Percentiles rank a stretch among this genome's conserved stretches.
These are phyloP conservation scores for Daedaleopsis sinensis DNA, from an alignment of 768 basidiomycete species.

Conservation along the genomic window DNA sequence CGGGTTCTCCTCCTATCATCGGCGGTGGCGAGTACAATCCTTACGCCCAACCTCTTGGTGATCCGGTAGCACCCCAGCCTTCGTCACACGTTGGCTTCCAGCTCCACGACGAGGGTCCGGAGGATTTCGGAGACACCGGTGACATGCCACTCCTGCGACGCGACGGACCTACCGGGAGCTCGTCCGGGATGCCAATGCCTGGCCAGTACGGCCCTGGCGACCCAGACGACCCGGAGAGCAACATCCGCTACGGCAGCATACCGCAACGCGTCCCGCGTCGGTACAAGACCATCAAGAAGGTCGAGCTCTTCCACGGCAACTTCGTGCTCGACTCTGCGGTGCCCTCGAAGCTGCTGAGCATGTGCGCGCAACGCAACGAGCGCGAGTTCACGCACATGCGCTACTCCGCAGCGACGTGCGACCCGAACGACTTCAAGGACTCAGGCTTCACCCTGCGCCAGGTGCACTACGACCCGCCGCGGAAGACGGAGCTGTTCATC, in stretches of 20 bases:
- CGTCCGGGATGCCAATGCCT: slow-evolving; percentile 39
- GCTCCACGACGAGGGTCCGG: slow-evolving; percentile 45
- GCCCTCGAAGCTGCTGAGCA: slow-evolving; percentile 86
- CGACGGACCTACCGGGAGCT: slow-evolving; percentile 33
- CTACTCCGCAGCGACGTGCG: slow-evolving; percentile 94
- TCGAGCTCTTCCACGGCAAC: slow-evolving; percentile 93
- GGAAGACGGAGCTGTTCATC: slow-evolving; percentile 93
- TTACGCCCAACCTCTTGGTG: slow-evolving; percentile 13
- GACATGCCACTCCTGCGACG: slow-evolving; percentile 65
- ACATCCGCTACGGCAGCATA: slow-evolving; percentile 87
- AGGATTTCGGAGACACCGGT: slow-evolving; percentile 48
- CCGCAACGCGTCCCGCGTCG: slow-evolving; percentile 88
- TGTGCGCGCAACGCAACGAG: slow-evolving; percentile 75
- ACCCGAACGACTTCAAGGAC: slow-evolving; percentile 89
- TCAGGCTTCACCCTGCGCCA: slow-evolving; percentile 87
- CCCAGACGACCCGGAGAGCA: slow-evolving; percentile 46
- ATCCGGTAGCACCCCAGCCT: slow-evolving; percentile 13
- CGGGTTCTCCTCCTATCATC: neutral
- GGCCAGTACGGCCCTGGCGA: slow-evolving; percentile 45
- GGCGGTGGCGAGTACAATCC: slow-evolving; percentile 24
- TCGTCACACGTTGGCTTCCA: slow-evolving; percentile 36
- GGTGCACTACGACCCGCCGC: slow-evolving; percentile 86
- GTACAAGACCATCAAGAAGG: slow-evolving; percentile 93
- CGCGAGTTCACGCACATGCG: slow-evolving; percentile 96
- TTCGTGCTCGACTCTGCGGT: slow-evolving; percentile 90